Evolutionary conservation across 768 basidiomycete genomes (phyloP).

Genomic region (Pleurotus ostreatus): DNA sequence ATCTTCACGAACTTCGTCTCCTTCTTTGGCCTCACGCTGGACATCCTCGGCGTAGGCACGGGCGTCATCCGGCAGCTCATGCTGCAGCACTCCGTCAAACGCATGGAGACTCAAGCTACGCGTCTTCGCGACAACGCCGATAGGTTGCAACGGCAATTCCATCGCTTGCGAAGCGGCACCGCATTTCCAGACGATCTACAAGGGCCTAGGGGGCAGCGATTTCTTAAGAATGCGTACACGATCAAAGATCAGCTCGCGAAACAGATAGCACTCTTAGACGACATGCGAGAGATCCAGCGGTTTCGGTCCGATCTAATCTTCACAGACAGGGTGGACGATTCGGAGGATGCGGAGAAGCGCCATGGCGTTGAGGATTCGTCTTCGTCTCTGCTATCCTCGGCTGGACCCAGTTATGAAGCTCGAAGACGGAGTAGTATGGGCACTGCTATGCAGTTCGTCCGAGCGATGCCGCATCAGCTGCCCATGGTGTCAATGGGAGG

Average conservation of each 20-base stretch:
- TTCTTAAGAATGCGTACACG: not conserved
- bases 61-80: not conserved
- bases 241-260: not conserved
- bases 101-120: not conserved
- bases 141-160: not conserved
- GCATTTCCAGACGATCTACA: not conserved
- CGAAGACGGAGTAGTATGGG: not conserved
- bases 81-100: not conserved
- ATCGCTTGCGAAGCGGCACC: not conserved
- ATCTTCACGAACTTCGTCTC: not conserved
- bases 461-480: not conserved
- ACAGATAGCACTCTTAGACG: not conserved
- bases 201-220: not conserved
- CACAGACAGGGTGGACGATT: not conserved
- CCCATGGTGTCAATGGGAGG: slow-evolving; percentile 2
- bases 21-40: not conserved
- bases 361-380: not conserved
- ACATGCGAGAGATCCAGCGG: not conserved
- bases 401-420: not conserved
- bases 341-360: not conserved
- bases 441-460: not conserved
- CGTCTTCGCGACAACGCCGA: not conserved
- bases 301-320: not conserved
- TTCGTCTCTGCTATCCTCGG: not conserved
- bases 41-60: not conserved